Base-by-base conservation (phyloP, 176 grass and related monocot species). In the Calamus simplicifolius region DNA sequence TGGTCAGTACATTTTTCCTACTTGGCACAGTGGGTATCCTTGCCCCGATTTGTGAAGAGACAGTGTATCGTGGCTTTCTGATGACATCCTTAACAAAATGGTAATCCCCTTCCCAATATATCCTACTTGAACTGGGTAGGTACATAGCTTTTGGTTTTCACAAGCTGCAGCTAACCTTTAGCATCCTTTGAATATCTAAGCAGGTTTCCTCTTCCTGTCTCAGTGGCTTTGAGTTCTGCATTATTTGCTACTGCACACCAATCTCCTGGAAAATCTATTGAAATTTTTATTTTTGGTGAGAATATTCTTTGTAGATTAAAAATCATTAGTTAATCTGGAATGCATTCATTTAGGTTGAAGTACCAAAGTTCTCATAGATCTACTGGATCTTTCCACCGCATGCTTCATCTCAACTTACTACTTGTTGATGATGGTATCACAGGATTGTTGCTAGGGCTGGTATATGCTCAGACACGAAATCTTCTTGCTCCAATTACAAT, bases 71-170 rank as follows among this genome's bases (percentile, higher is more conserved):
- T 7, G 58, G 58, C 29, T 60, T 60, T 30, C 16, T 60, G 4
- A 30, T 60, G 58, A 60, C 58, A 38, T 60, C 58, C 28, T 60
- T 60, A 35, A 60, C 58, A 17, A 60, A 60, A 60, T 60, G 58
- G 58, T 60, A 35, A 17, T 30, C 29, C 16, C 58, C 29, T 60
- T n/a, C 27, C 4, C 4, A 12, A 3, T 43, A 0, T 43, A 43
- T 43, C 35, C 10, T 10, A 43, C 35, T 43, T 43, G 12, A 35
- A 43, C 0, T 43, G 35, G 35, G 35, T 2, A 43, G 35, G 35
- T 2, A 43, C 35, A 43, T 43, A 43, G 6, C 8, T 43, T 43
- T 43, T 1, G 12, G 35, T 43, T 43, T 13, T 43, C 1, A 43
- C 35, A 43, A 43, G 35, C 35, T 43, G 35, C 35, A 43, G 8